Percentiles rank a stretch among this genome's conserved stretches.
phyloP scores from a whole-genome alignment of 352 stramenopile genomes.

The Phytophthora hybrid region DNA sequence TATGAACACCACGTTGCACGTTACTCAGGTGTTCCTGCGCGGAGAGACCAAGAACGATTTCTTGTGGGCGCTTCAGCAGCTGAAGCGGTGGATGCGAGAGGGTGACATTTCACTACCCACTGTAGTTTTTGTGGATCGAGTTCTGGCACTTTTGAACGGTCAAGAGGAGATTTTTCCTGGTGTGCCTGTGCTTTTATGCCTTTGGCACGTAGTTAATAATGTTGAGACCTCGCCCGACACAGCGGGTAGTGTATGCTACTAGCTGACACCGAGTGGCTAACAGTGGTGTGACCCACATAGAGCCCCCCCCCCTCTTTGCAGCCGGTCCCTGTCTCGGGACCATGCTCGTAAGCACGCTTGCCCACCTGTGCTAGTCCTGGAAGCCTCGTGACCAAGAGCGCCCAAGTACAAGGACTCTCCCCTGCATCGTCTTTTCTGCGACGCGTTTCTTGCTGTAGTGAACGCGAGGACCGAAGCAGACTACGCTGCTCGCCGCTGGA shows the following conservation, averaged over 20 bases:
- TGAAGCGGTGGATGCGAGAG: background rate
- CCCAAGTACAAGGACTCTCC: background rate
- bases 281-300: no score
- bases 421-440: background rate
- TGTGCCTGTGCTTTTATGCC: background rate
- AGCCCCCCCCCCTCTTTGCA: no score
- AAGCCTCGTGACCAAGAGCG: background rate
- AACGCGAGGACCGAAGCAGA: no score
- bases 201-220: background rate
- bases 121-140: background rate
- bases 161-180: background rate
- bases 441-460: no score
- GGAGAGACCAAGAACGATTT: background rate
- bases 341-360: background rate
- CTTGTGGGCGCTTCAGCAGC: background rate
- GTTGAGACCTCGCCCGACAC: no score
- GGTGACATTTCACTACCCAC: background rate
- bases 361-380: background rate
- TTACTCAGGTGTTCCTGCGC: background rate
- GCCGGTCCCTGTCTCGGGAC: no score
- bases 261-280: no score
- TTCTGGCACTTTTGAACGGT: background rate
- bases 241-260: no score
- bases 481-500: no score
- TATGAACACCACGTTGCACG: background rate